Evolutionary conservation across 805 yeast species (phyloP).

Genomic region (Ogataea trehaloabstinens): DNA sequence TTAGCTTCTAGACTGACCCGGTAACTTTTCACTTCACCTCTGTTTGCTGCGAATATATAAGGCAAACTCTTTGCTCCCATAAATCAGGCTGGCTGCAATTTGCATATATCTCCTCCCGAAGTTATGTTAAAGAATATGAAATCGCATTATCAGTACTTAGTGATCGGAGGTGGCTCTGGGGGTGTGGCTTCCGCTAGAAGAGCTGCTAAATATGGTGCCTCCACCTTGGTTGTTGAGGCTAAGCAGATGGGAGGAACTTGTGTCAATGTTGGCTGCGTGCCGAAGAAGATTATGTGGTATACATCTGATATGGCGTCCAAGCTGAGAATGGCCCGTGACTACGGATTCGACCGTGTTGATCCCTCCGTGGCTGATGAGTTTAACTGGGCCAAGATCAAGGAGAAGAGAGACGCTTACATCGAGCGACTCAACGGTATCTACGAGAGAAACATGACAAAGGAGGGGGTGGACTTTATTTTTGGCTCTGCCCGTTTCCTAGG

Average conservation of each 20-base stretch:
- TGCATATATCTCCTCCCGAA: no score
- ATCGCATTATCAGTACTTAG: slow-evolving; percentile 81
- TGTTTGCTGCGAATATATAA: no score
- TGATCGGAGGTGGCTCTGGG: slow-evolving; percentile 98
- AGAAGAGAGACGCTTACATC: slow-evolving; percentile 89
- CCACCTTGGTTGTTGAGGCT: slow-evolving; percentile 78
- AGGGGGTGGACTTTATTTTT: slow-evolving; percentile 80
- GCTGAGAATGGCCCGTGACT: slow-evolving; percentile 71
- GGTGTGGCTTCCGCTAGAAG: slow-evolving; percentile 99
- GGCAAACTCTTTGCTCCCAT: no score
- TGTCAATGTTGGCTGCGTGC: slow-evolving; percentile 99
- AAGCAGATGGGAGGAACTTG: slow-evolving; percentile 94
- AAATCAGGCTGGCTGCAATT: no score
- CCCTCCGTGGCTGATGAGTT: slow-evolving; percentile 58
- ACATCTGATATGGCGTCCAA: slow-evolving; percentile 87
- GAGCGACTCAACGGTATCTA: slow-evolving; percentile 88
- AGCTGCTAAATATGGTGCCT: slow-evolving; percentile 92
- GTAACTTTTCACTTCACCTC: no score
- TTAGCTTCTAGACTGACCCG: no score
- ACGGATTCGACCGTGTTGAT: slow-evolving; percentile 68
- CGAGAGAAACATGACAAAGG: slow-evolving; percentile 80
- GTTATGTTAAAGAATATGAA: slow-evolving; percentile 32
- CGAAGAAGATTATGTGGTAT: slow-evolving; percentile 98
- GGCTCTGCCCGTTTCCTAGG: slow-evolving; percentile 82
- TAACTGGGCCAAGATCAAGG: slow-evolving; percentile 80